These are phyloP conservation scores for Cercospora zeae-maydis DNA, from an alignment of 2,329 filamentous ascomycete species.

Conservation along the genomic window DNA sequence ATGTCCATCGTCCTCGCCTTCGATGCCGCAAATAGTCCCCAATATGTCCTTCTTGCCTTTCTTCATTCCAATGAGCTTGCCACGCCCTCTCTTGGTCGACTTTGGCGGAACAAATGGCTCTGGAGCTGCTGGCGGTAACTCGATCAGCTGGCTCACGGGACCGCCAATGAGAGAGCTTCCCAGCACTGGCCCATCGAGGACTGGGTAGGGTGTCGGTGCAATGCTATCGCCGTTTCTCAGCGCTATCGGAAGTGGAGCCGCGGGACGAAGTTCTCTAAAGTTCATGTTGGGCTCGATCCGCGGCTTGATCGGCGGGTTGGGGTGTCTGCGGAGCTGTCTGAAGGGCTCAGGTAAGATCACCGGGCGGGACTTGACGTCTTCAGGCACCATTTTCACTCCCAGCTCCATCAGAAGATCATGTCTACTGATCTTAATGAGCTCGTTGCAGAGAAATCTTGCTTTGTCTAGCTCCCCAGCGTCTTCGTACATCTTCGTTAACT, in stretches of 20 bases:
- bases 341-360: conserved; percentile 8
- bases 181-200: conserved; percentile 1
- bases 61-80: not conserved
- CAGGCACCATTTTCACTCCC: conserved; percentile 24
- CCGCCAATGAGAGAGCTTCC: conserved; percentile 5
- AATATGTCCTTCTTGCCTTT: conserved; percentile 5
- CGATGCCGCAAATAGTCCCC: conserved; percentile 3
- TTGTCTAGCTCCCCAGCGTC: conserved; percentile 65
- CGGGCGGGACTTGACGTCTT: conserved; percentile 8
- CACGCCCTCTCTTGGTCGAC: conserved; percentile 9
- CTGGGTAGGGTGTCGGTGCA: conserved; percentile 3
- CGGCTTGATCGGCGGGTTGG: conserved; percentile 8
- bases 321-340: conserved; percentile 1
- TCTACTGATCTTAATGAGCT: conserved; percentile 63
- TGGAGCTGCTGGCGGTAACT: conserved; percentile 1
- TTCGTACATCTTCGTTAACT: conserved; percentile 79
- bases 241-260: not conserved
- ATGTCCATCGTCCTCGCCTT: not conserved
- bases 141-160: not conserved
- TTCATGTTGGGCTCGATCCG: conserved; percentile 7
- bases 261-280: conserved; percentile 7
- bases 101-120: conserved; percentile 6
- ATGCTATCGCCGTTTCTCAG: conserved; percentile 4
- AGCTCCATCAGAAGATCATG: conserved; percentile 27
- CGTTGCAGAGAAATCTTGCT: conserved; percentile 71